Evolutionary conservation across 1,139 yeast genomes (phyloP), one percentile per base, ranked within the genome.

Genomic region (Suhomyces yuchorum): DNA sequence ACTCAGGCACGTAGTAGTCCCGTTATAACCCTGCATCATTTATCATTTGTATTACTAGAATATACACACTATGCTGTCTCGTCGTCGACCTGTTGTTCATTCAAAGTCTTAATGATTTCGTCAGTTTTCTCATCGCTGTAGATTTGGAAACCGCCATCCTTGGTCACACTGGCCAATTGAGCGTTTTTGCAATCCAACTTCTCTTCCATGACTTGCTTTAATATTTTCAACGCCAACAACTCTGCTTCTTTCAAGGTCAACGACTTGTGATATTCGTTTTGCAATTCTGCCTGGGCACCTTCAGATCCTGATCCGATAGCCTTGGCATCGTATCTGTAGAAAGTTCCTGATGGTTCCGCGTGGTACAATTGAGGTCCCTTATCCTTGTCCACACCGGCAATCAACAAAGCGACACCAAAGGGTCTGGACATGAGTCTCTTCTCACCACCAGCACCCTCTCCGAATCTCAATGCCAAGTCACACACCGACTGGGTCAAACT

Each of bases 271-370:
- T 95, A 95, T 71, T 95, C 97, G 62, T 92, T 93, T 68, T 93
- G 97, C 62, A 95, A 78, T 68, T 95, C 99, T 1, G 97, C 88
- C 70, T 95, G 99, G 2, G 99, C 99, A 53, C 99, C 99, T 69
- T 95, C 99, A 17, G 96, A 88, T 24, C 99, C 99, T 1, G 97
- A 89, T 9, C 99, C 99, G 64, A 95, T 95, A 11, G 99, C 99
- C 71, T 93, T 95, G 39, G 99, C 99, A 62, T 93, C 97, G 67
- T 93, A 95, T 69, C 96, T 82, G 74, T 93, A 95, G 61, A 91
- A 95, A 1, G 99, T 93, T 52, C 99, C 99, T 15, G 97, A 87
- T 37, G 99, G 99, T 70, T 95, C 99, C n/a, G 99, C 97, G 66
- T 95, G 98, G 67, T 88, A 87, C 63, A 95, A 80, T 70, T 93